Evolutionary conservation across 331 rosid species (phyloP).

Genomic region (Cydonia oblonga): DNA sequence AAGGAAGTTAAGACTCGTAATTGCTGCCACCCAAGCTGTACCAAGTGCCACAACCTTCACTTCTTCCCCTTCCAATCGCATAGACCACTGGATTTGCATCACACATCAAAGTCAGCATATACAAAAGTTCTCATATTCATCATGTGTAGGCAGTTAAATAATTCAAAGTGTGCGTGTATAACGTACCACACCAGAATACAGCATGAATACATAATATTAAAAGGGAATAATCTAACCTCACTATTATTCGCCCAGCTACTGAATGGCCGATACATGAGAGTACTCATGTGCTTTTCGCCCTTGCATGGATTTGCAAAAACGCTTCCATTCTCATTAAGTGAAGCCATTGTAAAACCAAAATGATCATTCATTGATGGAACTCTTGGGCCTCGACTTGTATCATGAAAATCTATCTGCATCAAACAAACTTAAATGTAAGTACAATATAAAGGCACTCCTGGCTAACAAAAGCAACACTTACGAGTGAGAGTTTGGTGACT

Average conservation of each 20-base stretch:
- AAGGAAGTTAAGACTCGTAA: conserved; percentile 75
- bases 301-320: conserved; percentile 88
- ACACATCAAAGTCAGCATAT: conserved; percentile 20
- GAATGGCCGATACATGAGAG: conserved; percentile 93
- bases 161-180: not conserved
- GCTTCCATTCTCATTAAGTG: conserved; percentile 68
- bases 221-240: conserved; percentile 50
- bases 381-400: conserved; percentile 76
- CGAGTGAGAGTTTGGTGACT: not conserved
- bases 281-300: conserved; percentile 88
- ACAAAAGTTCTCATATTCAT: not conserved
- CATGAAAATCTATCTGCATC: conserved; percentile 87
- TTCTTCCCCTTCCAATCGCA: conserved; percentile 96
- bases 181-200: not conserved
- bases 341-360: conserved; percentile 98
- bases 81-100: conserved; percentile 66
- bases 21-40: conserved; percentile 83
- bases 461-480: not conserved
- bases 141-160: not conserved
- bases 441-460: not conserved
- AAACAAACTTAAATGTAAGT: conserved; percentile 16
- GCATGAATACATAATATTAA: not conserved
- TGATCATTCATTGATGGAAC: conserved; percentile 97
- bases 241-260: conserved; percentile 89
- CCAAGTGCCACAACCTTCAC: conserved; percentile 88